Base-by-base conservation (phyloP, 2,329 filamentous ascomycete species). In the Hymenoscyphus fraxineus region DNA sequence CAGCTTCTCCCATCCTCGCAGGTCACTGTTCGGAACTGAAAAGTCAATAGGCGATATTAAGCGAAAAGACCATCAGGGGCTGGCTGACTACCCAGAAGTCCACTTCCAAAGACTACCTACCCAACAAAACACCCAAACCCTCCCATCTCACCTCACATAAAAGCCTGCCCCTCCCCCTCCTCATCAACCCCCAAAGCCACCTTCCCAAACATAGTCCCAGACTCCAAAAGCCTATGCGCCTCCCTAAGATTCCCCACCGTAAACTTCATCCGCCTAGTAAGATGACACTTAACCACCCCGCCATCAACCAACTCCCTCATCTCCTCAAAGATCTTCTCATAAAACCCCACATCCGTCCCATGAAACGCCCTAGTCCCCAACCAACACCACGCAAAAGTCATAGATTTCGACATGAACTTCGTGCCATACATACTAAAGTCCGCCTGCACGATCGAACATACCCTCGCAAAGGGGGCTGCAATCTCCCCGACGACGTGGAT, bases 401-500 rank as follows among this genome's bases (percentile, higher is more conserved):
- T 66, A 16, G 75, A 78, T 71, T 81, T 81, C 59, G 77, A 75
- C 78, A 80, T 79, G 70, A 79, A 80, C 69, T 79, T 74, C 2
- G 78, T 78, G 2, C 78, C 79, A 65, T 81, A 80, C 76, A 80
- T 78, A 31, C 75, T 75, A 35, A 79, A 76, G 56, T 75, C 67
- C 7, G 76, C 76, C 69, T 82, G 79, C 15, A 81, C 78, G 62
- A 81, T 80, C 13, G 76, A 78, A 72, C 78, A 80, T 6, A 80
- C 76, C 68, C 80, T 80, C 9, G 77, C 78, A 51, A 80, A 80
- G 1, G 79, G 78, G 16, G 76, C 77, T 47, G 76, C 75, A n/a
- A 80, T 72, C 31, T 76, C 73, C 1, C 74, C 76, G 2, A 76
- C 73, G 12, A 76, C 74, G 4, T 61, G 68, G 55, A 80, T 70